These are phyloP conservation scores for Vanrija pseudolonga DNA, from an alignment of 1,284 basidiomycete genomes.

Conservation along the genomic window DNA sequence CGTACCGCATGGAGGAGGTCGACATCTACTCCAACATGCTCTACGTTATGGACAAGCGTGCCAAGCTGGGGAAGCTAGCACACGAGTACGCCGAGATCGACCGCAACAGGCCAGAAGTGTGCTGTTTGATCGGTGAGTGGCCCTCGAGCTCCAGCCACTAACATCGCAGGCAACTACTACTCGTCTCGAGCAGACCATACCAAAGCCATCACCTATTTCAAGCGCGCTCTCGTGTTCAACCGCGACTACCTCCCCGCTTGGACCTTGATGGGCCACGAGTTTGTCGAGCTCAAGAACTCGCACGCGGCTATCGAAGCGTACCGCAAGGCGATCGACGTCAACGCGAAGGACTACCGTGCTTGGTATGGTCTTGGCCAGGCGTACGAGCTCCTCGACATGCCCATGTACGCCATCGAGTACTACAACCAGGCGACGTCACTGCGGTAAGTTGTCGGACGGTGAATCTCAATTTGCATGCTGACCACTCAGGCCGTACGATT, in stretches of 20 bases:
- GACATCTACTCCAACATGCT: slow-evolving; percentile 97
- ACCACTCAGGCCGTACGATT: slow-evolving; percentile 78
- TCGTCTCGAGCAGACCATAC: slow-evolving; percentile 89
- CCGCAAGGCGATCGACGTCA: slow-evolving; percentile 89
- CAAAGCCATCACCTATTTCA: slow-evolving; percentile 93
- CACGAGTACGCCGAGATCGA: slow-evolving; percentile 84
- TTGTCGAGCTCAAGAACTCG: slow-evolving; percentile 97
- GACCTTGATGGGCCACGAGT: slow-evolving; percentile 99
- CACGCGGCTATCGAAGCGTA: slow-evolving; percentile 99
- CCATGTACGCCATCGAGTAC: slow-evolving; percentile 92
- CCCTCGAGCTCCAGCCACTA: neutral
- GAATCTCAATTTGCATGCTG: neutral
- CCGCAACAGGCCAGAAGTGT: slow-evolving; percentile 88
- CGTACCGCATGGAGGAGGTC: slow-evolving; percentile 88
- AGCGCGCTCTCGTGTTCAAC: slow-evolving; percentile 88
- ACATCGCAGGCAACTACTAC: slow-evolving; percentile 81
- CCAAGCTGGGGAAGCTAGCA: slow-evolving; percentile 86
- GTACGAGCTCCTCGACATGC: slow-evolving; percentile 94
- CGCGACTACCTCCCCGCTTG: slow-evolving; percentile 92
- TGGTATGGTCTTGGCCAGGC: slow-evolving; percentile 99
- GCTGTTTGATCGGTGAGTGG: slow-evolving; percentile 80
- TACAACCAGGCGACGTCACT: slow-evolving; percentile 93
- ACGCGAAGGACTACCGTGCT: slow-evolving; percentile 92
- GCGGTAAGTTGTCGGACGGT: slow-evolving; percentile 55
- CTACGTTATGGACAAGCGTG: slow-evolving; percentile 85